phyloP scores from a whole-genome alignment of 768 basidiomycete genomes.

The Russula vinacea region DNA sequence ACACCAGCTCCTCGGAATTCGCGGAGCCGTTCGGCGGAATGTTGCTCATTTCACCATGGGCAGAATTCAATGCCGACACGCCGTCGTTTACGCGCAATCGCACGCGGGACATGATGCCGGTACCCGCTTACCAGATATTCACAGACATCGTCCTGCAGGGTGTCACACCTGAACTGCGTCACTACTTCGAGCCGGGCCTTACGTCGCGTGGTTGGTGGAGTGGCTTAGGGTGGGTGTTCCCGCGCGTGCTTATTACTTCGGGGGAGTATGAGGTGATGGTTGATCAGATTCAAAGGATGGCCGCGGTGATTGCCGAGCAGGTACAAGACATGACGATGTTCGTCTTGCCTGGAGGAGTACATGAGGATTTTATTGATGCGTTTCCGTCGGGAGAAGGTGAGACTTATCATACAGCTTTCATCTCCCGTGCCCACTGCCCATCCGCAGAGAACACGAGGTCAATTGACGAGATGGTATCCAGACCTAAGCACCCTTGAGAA shows the following conservation, averaged over 20 bases:
- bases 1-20: background rate
- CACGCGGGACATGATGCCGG: constrained; percentile 1
- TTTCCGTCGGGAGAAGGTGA: constrained; percentile 7
- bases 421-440: too few species aligned
- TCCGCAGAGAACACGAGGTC: too few species aligned
- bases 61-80: constrained; percentile 1
- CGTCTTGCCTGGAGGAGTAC: constrained; percentile 14
- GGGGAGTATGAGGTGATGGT: constrained; percentile 5
- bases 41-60: constrained; percentile 15
- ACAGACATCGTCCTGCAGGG: background rate
- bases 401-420: too few species aligned
- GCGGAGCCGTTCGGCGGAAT: background rate
- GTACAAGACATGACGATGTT: constrained; percentile 8
- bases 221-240: background rate
- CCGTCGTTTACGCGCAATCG: constrained; percentile 8
- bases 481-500: too few species aligned
- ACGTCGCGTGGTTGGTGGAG: constrained; percentile 6
- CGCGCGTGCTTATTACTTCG: constrained; percentile 2
- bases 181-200: constrained; percentile 8
- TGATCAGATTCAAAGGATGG: background rate
- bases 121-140: background rate
- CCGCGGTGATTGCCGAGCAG: constrained; percentile 1
- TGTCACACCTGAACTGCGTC: background rate
- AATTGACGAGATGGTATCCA: too few species aligned
- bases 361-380: constrained; percentile 15